Conservation (phyloP, 345 rosid genomes). For the Chamaenerion angustifolium region DNA sequence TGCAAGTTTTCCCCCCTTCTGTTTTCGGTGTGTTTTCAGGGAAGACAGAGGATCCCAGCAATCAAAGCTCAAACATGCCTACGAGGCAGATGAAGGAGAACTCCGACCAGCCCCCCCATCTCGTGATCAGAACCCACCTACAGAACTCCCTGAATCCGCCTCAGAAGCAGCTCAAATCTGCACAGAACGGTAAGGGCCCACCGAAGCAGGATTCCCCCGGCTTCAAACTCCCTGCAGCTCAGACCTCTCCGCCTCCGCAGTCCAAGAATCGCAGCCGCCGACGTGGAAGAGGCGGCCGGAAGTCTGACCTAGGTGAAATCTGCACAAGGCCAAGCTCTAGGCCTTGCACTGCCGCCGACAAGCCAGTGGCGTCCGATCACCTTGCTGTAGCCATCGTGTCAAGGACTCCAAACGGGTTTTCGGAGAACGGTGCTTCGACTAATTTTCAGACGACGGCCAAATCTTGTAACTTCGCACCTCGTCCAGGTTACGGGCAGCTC, state of each 20-base stretch:
- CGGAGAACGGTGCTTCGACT: slow-evolving; percentile 30
- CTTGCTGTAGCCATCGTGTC: slow-evolving; percentile 16
- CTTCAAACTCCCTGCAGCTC: slow-evolving; percentile 19
- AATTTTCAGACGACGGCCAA: slow-evolving; percentile 58
- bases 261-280: slow-evolving; percentile 70
- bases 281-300: slow-evolving; percentile 86
- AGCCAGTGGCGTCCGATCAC: slow-evolving; percentile 24
- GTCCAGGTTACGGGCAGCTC: slow-evolving; percentile 82
- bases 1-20: slow-evolving; percentile 18
- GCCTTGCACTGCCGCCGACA: slow-evolving; percentile 58
- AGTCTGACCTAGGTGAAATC: slow-evolving; percentile 81
- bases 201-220: slow-evolving; percentile 20
- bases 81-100: slow-evolving; percentile 77
- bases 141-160: slow-evolving; percentile 42
- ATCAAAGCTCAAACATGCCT: slow-evolving; percentile 37
- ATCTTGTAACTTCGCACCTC: slow-evolving; percentile 55
- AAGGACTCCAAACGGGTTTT: slow-evolving; percentile 16
- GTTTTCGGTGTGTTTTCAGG: slow-evolving; percentile 5
- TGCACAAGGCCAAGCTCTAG: slow-evolving; percentile 89
- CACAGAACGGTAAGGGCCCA: slow-evolving; percentile 67
- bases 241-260: slow-evolving; percentile 43
- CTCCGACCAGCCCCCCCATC: slow-evolving; percentile 43
- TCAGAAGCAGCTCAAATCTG: slow-evolving; percentile 40
- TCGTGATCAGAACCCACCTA: slow-evolving; percentile 51
- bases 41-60: background rate